Conservation (phyloP, 176 grass and related monocot species). For the Triticum urartu region DNA sequence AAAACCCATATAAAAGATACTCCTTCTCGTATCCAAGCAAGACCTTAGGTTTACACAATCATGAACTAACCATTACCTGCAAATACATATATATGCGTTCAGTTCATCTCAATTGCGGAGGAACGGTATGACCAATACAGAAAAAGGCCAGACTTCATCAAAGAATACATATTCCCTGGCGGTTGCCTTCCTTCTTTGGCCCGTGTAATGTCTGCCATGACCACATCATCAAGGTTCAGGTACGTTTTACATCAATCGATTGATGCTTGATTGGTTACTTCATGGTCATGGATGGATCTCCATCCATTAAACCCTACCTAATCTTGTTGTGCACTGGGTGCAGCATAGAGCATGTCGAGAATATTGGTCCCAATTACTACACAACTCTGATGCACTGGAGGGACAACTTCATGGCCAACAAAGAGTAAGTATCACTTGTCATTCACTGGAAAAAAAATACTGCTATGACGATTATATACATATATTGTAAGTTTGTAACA, state of each 20-base stretch:
- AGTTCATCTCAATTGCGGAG: background rate
- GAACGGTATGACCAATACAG: background rate
- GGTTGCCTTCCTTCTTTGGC: background rate
- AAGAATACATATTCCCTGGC: background rate
- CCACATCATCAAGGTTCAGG: background rate
- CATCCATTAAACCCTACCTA: background rate
- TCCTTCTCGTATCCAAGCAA: background rate
- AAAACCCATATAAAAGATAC: background rate
- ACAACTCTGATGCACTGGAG: background rate
- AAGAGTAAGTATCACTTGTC: background rate
- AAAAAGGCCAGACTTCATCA: background rate
- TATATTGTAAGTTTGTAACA: too few species aligned
- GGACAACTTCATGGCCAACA: background rate
- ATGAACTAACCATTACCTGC: background rate
- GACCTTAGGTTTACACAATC: background rate
- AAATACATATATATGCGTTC: background rate
- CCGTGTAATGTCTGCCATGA: background rate
- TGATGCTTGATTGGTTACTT: background rate
- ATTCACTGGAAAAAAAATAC: background rate
- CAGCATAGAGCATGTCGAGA: background rate
- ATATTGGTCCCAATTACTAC: background rate
- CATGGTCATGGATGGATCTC: background rate
- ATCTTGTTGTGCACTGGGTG: background rate
- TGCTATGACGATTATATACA: background rate
- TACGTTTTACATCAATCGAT: background rate